Conservation (phyloP, 352 stramenopile species). For the Phytophthora hibernalis region DNA sequence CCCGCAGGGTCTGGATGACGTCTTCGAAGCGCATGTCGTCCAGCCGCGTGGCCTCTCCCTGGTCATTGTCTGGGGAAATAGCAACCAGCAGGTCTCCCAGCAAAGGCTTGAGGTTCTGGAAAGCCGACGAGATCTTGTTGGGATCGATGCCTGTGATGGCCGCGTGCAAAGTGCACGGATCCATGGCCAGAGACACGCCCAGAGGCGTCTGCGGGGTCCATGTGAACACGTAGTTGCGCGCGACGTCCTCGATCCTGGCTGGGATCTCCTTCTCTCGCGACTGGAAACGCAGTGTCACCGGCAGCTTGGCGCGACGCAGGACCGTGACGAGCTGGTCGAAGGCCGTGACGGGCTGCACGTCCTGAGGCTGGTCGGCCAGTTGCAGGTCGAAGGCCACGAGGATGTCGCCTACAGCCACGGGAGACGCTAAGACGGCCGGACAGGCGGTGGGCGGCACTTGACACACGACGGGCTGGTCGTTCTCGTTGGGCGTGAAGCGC, state of each 20-base stretch:
- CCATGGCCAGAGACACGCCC: conserved; percentile 80
- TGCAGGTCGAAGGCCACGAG: conserved; percentile 67
- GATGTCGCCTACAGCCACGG: conserved; percentile 65
- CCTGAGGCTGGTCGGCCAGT: neutral
- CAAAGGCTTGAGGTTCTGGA: conserved; percentile 55
- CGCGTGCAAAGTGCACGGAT: conserved; percentile 76
- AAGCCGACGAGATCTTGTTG: conserved; percentile 63
- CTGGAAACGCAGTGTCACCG: conserved; percentile 70
- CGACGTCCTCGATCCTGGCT: conserved; percentile 47
- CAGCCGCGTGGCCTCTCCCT: conserved; percentile 35
- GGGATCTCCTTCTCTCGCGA: conserved; percentile 62
- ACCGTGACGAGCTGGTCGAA: conserved; percentile 65
- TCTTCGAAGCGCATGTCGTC: conserved; percentile 79
- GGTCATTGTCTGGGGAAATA: conserved; percentile 44
- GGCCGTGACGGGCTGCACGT: conserved; percentile 43
- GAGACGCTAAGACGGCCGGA: conserved; percentile 56
- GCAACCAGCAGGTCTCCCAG: conserved; percentile 75
- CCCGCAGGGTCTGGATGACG: conserved; percentile 57
- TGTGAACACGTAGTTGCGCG: conserved; percentile 57
- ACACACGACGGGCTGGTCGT: conserved; percentile 73
- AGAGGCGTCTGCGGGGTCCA: conserved; percentile 60
- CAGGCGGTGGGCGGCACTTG: conserved; percentile 60
- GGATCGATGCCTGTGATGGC: conserved; percentile 71
- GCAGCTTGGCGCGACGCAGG: conserved; percentile 57
- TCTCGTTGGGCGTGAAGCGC: conserved; percentile 80